phyloP scores from a whole-genome alignment of 345 rosid species.

The Noccaea caerulescens region DNA sequence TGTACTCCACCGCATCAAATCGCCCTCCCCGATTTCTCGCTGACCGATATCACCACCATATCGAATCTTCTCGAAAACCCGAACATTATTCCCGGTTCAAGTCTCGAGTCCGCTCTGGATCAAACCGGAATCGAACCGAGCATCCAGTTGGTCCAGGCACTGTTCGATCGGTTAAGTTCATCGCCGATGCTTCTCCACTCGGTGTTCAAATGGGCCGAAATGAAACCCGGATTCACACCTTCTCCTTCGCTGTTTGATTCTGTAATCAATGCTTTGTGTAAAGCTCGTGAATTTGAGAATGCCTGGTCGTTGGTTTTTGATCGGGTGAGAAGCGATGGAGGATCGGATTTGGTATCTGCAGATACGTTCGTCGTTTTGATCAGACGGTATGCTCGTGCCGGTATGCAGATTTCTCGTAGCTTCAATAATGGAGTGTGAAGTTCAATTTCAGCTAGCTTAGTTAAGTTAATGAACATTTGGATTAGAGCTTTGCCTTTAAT shows the following conservation, averaged over 20 bases:
- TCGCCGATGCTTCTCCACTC: slow-evolving; percentile 68
- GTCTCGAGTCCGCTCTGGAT: slow-evolving; percentile 59
- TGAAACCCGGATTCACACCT: slow-evolving; percentile 55
- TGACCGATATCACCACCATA: slow-evolving; percentile 52
- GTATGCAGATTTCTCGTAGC: slow-evolving; percentile 46
- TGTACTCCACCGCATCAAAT: slow-evolving; percentile 25
- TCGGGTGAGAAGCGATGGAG: slow-evolving; percentile 46
- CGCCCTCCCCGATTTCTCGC: slow-evolving; percentile 43
- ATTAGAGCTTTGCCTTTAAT: slow-evolving; percentile 7
- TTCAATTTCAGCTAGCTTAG: slow-evolving; percentile 3
- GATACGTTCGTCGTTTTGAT: slow-evolving; percentile 70
- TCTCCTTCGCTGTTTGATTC: slow-evolving; percentile 55
- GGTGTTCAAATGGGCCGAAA: slow-evolving; percentile 78
- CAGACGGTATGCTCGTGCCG: slow-evolving; percentile 83
- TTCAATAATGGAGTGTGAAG: slow-evolving; percentile 1
- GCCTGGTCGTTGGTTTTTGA: slow-evolving; percentile 75
- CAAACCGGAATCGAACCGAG: slow-evolving; percentile 61
- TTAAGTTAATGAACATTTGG: not conserved
- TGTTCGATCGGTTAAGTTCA: slow-evolving; percentile 63
- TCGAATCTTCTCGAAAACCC: slow-evolving; percentile 57
- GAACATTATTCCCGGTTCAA: slow-evolving; percentile 46
- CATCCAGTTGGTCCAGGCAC: slow-evolving; percentile 47
- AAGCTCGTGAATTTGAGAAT: slow-evolving; percentile 66
- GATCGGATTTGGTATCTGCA: slow-evolving; percentile 54
- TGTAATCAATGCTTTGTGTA: slow-evolving; percentile 60